A percentile compares a stretch with the other conserved stretches of the same genome.
These are phyloP conservation scores for Reutealis trisperma DNA, from an alignment of 345 rosid species.

Conservation along the genomic window DNA sequence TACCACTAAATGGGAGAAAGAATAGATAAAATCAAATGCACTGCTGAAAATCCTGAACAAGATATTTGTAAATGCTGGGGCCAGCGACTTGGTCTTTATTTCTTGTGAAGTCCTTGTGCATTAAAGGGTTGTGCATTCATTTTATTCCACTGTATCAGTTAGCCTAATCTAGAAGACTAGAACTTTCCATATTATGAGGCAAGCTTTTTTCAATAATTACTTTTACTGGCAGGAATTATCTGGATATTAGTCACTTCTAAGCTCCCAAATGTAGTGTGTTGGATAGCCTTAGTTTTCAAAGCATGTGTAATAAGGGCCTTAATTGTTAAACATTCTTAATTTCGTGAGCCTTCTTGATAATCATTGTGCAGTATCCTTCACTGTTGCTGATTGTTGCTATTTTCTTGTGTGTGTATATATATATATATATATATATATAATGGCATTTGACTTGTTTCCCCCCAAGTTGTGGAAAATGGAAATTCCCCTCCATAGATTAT, in stretches of 20 bases:
- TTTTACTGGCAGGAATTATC: not conserved
- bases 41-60: not conserved
- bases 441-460: not conserved
- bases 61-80: not conserved
- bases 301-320: not conserved
- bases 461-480: slow-evolving; percentile 6
- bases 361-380: not conserved
- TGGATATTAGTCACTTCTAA: not conserved
- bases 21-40: not conserved
- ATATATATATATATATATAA: too few relatives aligned
- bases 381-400: not conserved
- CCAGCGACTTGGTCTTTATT: not conserved
- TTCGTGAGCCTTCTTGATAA: not conserved
- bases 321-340: not conserved
- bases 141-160: not conserved
- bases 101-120: not conserved
- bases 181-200: not conserved
- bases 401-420: not conserved
- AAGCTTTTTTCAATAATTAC: not conserved
- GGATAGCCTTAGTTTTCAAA: not conserved
- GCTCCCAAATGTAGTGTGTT: not conserved
- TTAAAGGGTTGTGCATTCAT: not conserved
- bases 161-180: not conserved
- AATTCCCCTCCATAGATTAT: not conserved
- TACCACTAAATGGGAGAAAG: not conserved